These are phyloP conservation scores for Vitis labrusca DNA, from an alignment of 164 flowering plant species.

Conservation along the genomic window DNA sequence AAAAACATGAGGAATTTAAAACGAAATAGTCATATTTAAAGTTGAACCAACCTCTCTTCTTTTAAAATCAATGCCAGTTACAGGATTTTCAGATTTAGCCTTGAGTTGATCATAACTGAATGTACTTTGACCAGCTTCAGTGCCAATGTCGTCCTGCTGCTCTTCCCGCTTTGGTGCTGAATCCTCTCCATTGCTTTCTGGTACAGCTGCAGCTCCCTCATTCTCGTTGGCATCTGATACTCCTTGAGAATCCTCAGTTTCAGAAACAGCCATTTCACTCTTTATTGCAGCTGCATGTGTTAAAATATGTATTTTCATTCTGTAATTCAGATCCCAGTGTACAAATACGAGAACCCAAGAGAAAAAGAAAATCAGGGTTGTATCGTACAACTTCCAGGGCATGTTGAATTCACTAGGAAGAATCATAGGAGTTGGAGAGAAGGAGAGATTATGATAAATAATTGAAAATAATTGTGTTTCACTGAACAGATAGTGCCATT, in stretches of 20 bases:
- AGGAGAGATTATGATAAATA: background rate
- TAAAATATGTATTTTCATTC: background rate
- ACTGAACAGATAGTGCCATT: background rate
- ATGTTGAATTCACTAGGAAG: too few species aligned
- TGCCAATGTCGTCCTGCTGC: slow-evolving; percentile 41
- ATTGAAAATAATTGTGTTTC: background rate
- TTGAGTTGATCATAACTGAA: slow-evolving; percentile 78
- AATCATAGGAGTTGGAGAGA: too few species aligned
- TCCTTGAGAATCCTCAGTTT: slow-evolving; percentile 43
- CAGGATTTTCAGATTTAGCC: slow-evolving; percentile 83
- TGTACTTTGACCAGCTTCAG: slow-evolving; percentile 33
- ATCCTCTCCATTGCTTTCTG: slow-evolving; percentile 54
- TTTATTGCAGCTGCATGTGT: slow-evolving; percentile 42
- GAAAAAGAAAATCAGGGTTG: background rate
- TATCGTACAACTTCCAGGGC: too few species aligned
- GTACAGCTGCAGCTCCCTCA: slow-evolving; percentile 29
- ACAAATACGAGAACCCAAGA: background rate
- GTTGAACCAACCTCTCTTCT: slow-evolving; percentile 77
- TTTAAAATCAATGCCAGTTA: slow-evolving; percentile 81
- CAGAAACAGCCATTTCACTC: slow-evolving; percentile 35
- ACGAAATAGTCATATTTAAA: background rate
- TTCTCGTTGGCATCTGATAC: slow-evolving; percentile 34
- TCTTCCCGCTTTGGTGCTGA: slow-evolving; percentile 42
- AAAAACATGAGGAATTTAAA: background rate
- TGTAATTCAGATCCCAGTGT: background rate